Conservation (phyloP, 306 rosid species). For the Cucurbita maxima region DNA sequence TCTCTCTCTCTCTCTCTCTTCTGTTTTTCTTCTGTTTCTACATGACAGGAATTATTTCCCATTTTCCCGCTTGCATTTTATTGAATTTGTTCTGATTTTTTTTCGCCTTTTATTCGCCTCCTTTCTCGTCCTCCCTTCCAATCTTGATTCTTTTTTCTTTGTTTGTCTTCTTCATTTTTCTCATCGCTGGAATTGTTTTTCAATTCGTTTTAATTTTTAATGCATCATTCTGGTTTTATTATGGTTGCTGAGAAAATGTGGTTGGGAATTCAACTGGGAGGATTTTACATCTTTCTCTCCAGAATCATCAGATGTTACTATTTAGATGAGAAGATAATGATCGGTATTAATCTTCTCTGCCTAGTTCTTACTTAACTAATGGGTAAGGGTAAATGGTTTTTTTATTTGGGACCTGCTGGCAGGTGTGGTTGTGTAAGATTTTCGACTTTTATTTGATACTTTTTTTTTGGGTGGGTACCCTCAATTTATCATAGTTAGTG, state of each 20-base stretch:
- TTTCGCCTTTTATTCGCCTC: not conserved
- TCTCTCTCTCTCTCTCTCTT: not conserved
- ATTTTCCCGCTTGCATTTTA: not conserved
- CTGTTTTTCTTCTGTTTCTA: not conserved
- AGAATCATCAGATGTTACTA: not conserved
- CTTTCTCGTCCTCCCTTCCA: not conserved
- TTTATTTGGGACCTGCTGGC: not conserved
- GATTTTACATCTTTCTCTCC: not conserved
- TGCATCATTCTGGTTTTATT: not conserved
- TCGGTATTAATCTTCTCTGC: not conserved
- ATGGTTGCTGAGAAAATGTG: slow-evolving; percentile 8
- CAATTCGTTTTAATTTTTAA: not conserved
- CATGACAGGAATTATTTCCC: not conserved
- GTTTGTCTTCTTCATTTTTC: not conserved
- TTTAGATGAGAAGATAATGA: not conserved
- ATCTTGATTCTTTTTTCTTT: not conserved
- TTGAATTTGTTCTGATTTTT: not conserved
- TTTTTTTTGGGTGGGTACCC: not conserved
- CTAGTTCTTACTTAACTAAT: not conserved
- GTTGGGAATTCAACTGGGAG: not conserved
- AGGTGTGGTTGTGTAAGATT: not conserved
- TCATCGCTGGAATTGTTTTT: not conserved
- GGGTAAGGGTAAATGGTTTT: not conserved
- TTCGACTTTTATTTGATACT: not conserved
- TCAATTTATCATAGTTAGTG: not conserved